Evolutionary conservation across 768 basidiomycete species (phyloP).

Genomic region (Lyophyllum atratum): DNA sequence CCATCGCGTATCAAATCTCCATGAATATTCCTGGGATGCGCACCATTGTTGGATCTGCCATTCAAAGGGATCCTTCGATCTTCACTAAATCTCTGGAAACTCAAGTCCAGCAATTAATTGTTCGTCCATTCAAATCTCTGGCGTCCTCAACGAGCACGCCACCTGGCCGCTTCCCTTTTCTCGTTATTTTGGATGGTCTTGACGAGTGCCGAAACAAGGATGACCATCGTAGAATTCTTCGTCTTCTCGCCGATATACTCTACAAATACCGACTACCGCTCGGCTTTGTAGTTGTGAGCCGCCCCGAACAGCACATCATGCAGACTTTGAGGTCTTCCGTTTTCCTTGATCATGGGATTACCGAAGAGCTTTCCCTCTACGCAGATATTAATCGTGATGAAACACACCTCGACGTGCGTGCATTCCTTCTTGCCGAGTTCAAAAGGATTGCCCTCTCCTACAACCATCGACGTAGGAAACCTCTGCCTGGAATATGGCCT

Average conservation of each 20-base stretch:
- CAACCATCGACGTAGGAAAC: neutral
- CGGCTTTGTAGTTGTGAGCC: constrained; percentile 9
- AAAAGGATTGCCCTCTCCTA: neutral
- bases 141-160: neutral
- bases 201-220: constrained; percentile 14
- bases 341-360: neutral
- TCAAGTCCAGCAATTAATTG: constrained; percentile 12
- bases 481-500: neutral
- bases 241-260: neutral
- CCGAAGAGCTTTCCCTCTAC: neutral
- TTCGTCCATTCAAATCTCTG: neutral
- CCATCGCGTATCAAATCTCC: constrained; percentile 26
- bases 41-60: neutral
- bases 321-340: neutral
- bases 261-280: neutral
- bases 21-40: neutral
- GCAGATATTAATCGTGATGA: neutral
- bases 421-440: neutral
- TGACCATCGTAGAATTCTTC: neutral
- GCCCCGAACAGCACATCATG: constrained; percentile 12
- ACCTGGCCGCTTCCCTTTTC: neutral
- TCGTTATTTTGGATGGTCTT: constrained; percentile 15
- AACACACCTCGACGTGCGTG: neutral
- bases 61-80: constrained; percentile 10
- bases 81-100: neutral